phyloP scores from a whole-genome alignment of 192 early-diverging fungal species.

The Coemansia sp. region DNA sequence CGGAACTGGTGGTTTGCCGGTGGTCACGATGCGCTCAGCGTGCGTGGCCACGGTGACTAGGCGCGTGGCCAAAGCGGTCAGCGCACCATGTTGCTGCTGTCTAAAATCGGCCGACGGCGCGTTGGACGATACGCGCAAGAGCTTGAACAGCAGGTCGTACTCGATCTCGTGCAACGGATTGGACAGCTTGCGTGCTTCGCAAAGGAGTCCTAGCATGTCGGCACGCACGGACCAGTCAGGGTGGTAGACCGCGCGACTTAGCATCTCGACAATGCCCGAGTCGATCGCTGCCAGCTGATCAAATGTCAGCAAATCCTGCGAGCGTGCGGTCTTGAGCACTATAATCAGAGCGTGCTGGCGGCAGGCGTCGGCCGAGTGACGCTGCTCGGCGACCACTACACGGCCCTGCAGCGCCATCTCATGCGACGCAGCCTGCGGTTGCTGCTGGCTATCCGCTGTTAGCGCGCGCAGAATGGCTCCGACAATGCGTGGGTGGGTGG shows the following conservation, averaged over 20 bases:
- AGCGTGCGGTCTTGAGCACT: conserved; percentile 43
- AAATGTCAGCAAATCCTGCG: conserved; percentile 37
- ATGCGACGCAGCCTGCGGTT: background rate
- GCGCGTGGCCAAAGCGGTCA: conserved; percentile 63
- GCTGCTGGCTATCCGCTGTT: conserved; percentile 4
- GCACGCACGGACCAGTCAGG: conserved; percentile 70
- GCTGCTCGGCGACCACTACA: conserved; percentile 13
- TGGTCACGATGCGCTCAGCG: conserved; percentile 32
- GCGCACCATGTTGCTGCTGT: conserved; percentile 65
- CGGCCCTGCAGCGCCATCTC: conserved; percentile 6
- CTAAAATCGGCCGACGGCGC: conserved; percentile 80
- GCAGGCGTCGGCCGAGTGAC: conserved; percentile 25
- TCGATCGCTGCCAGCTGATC: conserved; percentile 32
- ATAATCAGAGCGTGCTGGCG: conserved; percentile 53
- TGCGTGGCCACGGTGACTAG: conserved; percentile 51
- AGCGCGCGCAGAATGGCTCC: conserved; percentile 21
- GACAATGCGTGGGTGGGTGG: conserved; percentile 25
- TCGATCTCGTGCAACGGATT: conserved; percentile 64
- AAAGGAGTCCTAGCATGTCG: conserved; percentile 78
- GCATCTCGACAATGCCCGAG: conserved; percentile 25
- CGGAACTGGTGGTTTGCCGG: conserved; percentile 41
- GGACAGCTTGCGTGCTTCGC: conserved; percentile 72
- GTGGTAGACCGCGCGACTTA: conserved; percentile 69
- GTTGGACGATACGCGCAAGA: conserved; percentile 69
- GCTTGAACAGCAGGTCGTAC: conserved; percentile 63